phyloP scores from a whole-genome alignment of 2,329 filamentous ascomycete species.

The Fusarium sp. region DNA sequence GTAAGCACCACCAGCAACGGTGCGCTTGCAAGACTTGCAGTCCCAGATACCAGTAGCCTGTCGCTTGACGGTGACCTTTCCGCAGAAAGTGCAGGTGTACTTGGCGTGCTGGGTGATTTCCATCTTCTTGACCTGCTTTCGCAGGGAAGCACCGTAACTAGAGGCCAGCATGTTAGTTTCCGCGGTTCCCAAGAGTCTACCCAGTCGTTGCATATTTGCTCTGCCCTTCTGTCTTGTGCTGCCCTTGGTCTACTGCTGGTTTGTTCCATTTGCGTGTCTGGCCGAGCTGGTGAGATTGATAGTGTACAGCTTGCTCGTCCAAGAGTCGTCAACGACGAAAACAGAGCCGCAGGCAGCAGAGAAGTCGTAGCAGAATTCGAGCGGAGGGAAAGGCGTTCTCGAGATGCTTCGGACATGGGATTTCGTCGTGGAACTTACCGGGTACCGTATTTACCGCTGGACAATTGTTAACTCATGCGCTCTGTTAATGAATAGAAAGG shows the following conservation, averaged over 20 bases:
- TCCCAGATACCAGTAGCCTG: constrained; percentile 95
- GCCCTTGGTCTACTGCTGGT: constrained; percentile 21
- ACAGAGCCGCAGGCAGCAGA: constrained; percentile 8
- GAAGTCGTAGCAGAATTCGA: constrained; percentile 29
- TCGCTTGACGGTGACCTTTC: constrained; percentile 94
- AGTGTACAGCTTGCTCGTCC: constrained; percentile 8
- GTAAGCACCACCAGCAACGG: constrained; percentile 81
- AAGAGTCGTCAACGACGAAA: constrained; percentile 7
- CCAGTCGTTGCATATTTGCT: constrained; percentile 11
- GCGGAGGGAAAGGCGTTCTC: constrained; percentile 33
- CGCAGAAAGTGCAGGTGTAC: constrained; percentile 98
- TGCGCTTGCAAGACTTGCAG: constrained; percentile 96
- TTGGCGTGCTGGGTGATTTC: constrained; percentile 98
- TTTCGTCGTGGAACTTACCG: constrained; percentile 72
- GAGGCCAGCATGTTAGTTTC: constrained; percentile 47
- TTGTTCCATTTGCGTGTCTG: background rate
- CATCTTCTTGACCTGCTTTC: constrained; percentile 98
- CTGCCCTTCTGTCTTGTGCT: constrained; percentile 12
- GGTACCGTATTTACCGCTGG: constrained; percentile 89
- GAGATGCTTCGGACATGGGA: constrained; percentile 32
- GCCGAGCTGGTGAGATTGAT: constrained; percentile 5
- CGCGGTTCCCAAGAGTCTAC: constrained; percentile 5
- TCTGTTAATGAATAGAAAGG: constrained; percentile 16
- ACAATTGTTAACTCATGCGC: constrained; percentile 49
- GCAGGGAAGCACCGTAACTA: constrained; percentile 98